Base-by-base conservation (phyloP, 495 filamentous ascomycete genomes). In the Hypoxylon intermedium region DNA sequence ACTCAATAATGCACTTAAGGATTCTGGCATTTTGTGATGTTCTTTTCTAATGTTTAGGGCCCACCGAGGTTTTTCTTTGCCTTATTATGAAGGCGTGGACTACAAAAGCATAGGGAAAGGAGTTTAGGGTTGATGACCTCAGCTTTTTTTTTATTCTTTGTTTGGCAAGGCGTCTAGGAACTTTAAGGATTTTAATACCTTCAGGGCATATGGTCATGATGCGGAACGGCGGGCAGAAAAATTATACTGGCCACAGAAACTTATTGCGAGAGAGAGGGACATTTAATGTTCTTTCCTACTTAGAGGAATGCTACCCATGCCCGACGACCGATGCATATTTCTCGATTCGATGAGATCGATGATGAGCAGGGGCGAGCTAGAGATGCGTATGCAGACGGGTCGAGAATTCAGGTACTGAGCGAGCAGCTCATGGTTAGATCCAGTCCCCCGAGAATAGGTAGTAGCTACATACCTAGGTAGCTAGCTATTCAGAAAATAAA, bases 1-100 rank as follows among this genome's bases (percentile, higher is more conserved):
- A 60, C 82, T 98, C 40, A 95, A 98, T 75, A 98, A 98, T 73
- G 94, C 94, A 18, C 80, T 98, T 69, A 97, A 94, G 79, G 94
- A 98, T 73, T 97, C 94, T 3, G 94, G 94, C 61, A 98, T 98
- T 73, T 83, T 98, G 70, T 97, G 78, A 88, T 72, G 72, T 67
- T 26, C 9, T 60, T 21, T 52, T 53, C 6, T 37, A 16, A 20
- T 24, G 42, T 47, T 31, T 15, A 48, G n/a, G 28, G 34, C 40
- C n/a, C 33, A 19, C 21, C 18, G 13, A 37, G 59, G 33, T 12
- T 20, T 9, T 6, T 40, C 26, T 41, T 26, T 40, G 41, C 44
- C 49, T 60, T 41, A 37, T 19, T 15, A 30, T 50, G 31, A 65
- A 55, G 53, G 59, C 62, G 48, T 49, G 30, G 53, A 53, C 48